Percentiles rank a stretch among this genome's conserved stretches.
phyloP scores from a whole-genome alignment of 306 rosid genomes.

The Alnus rubra region DNA sequence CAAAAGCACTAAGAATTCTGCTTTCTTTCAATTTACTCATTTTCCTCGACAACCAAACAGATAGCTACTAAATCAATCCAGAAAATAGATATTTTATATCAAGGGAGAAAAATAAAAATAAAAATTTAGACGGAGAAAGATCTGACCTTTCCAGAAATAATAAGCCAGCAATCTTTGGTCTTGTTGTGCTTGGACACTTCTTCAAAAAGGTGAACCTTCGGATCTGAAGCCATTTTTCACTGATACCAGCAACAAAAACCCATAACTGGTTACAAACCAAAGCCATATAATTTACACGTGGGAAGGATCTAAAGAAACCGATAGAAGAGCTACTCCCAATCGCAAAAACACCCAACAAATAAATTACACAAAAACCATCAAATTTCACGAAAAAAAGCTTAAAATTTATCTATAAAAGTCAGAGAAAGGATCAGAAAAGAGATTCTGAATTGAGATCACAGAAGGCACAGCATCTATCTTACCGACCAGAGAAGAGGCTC shows the following conservation, averaged over 20 bases:
- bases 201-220: conserved; percentile 57
- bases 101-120: background rate
- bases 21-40: background rate
- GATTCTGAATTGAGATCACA: conserved; percentile 3
- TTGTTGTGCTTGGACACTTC: conserved; percentile 74
- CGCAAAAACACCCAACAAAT: background rate
- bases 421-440: background rate
- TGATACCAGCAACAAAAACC: conserved; percentile 29
- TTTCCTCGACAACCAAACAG: background rate
- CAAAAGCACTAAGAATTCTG: background rate
- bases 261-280: conserved; percentile 31
- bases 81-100: background rate
- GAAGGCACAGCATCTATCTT: background rate
- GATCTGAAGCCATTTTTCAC: conserved; percentile 72
- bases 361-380: conserved; percentile 11
- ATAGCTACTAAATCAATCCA: conserved; percentile 12
- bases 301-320: conserved; percentile 22
- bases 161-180: conserved; percentile 89
- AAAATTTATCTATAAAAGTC: background rate
- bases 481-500: conserved; percentile 21
- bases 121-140: conserved; percentile 21
- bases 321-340: conserved; percentile 13
- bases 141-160: conserved; percentile 81
- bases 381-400: background rate
- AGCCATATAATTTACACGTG: background rate